These are phyloP conservation scores for Pyricularia sp. DNA, from an alignment of 2,329 filamentous ascomycete species.

Conservation along the genomic window DNA sequence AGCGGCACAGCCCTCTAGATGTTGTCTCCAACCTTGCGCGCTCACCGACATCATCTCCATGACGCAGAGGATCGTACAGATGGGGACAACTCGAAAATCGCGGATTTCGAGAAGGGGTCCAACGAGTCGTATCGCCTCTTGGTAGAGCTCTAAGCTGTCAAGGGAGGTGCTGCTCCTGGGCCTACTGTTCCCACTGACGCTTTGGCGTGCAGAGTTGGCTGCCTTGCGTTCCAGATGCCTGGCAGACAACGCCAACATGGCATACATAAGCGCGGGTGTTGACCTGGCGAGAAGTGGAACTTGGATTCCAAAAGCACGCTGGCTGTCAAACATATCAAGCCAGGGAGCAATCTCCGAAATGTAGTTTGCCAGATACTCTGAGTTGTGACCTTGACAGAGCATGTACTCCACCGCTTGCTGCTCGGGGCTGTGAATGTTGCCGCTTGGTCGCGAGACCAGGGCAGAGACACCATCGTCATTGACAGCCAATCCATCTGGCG, in stretches of 20 bases:
- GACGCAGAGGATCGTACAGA: constrained; percentile 28
- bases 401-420: constrained; percentile 13
- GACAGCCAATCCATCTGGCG: constrained; percentile 17
- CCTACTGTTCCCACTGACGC: no score
- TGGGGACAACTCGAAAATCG: constrained; percentile 23
- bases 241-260: constrained; percentile 44
- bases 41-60: constrained; percentile 34
- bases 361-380: constrained; percentile 28
- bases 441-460: constrained; percentile 9
- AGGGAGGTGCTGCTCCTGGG: constrained; percentile 23
- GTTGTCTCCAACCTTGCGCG: constrained; percentile 40
- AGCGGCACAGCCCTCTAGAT: constrained; percentile 48
- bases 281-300: constrained; percentile 38
- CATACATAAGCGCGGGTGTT: constrained; percentile 36
- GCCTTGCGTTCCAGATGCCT: constrained; percentile 43
- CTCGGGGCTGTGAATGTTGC: background rate
- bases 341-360: constrained; percentile 7
- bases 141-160: constrained; percentile 45
- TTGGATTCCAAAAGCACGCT: constrained; percentile 41
- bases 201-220: constrained; percentile 13
- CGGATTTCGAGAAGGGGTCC: constrained; percentile 23
- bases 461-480: constrained; percentile 1
- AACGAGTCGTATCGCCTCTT: constrained; percentile 38
- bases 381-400: constrained; percentile 21
- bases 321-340: constrained; percentile 26